phyloP scores from a whole-genome alignment of 2,329 filamentous ascomycete genomes.

The Fusarium sp. region DNA sequence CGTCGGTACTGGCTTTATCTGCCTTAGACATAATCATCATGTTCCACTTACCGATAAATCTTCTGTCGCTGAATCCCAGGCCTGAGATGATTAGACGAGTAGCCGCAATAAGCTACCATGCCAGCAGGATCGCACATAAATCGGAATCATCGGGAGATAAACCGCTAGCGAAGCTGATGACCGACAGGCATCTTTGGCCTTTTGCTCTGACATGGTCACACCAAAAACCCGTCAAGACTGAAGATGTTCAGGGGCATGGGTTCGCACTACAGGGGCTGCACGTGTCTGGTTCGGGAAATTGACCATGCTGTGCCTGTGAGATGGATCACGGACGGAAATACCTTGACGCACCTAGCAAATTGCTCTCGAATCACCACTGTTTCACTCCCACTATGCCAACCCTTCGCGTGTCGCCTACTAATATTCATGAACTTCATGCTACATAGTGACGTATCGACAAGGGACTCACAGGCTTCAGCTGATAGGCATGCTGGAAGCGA shows the following conservation, averaged over 20 bases:
- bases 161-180: background rate
- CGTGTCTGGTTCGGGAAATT: constrained; percentile 31
- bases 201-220: background rate
- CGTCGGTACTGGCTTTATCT: background rate
- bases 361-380: constrained; percentile 23
- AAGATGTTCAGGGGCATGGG: constrained; percentile 27
- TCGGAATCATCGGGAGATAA: constrained; percentile 4
- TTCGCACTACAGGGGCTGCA: constrained; percentile 26
- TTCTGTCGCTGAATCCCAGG: background rate
- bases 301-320: constrained; percentile 7
- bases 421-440: background rate
- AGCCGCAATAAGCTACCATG: background rate
- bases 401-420: constrained; percentile 9
- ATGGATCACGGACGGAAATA: constrained; percentile 16
- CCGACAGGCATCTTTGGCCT: background rate
- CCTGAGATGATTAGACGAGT: background rate
- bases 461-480: constrained; percentile 2
- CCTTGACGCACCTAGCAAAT: background rate
- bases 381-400: constrained; percentile 4
- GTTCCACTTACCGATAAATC: background rate
- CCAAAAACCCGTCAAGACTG: constrained; percentile 7
- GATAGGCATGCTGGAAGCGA: constrained; percentile 17
- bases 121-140: background rate
- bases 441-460: background rate
- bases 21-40: background rate